A percentile compares a stretch with the other conserved stretches of the same genome.
These are phyloP conservation scores for Spencermartinsiella ligniputridi DNA, from an alignment of 1,139 yeast genomes.

Conservation along the genomic window DNA sequence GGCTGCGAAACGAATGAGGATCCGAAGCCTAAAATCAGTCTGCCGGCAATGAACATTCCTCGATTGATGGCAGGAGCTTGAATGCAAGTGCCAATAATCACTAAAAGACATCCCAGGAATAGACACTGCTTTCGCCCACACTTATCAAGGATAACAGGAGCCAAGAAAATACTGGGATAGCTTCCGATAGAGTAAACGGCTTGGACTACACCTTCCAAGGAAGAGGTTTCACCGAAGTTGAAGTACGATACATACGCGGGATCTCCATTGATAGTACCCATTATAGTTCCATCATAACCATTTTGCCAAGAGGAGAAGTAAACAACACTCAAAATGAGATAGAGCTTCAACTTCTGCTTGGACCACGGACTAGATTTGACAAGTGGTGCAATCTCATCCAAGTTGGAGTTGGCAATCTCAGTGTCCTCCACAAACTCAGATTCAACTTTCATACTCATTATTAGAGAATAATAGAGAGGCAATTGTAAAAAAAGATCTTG, in stretches of 20 bases:
- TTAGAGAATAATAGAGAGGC: no score
- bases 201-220: slow-evolving; percentile 5
- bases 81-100: slow-evolving; percentile 8
- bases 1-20: neutral
- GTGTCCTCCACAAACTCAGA: neutral
- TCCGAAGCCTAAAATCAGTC: slow-evolving; percentile 5
- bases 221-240: slow-evolving; percentile 5
- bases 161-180: neutral
- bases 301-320: slow-evolving; percentile 22
- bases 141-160: neutral
- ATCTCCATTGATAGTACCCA: slow-evolving; percentile 40
- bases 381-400: neutral
- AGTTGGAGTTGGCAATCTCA: neutral
- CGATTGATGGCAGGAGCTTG: slow-evolving; percentile 3
- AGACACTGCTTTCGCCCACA: slow-evolving; percentile 5
- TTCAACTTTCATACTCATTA: neutral
- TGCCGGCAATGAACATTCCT: slow-evolving; percentile 3
- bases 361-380: neutral
- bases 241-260: slow-evolving; percentile 3
- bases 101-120: slow-evolving; percentile 9
- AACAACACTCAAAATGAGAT: slow-evolving; percentile 7
- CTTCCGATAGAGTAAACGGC: slow-evolving; percentile 6
- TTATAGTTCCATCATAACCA: slow-evolving; percentile 50
- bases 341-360: slow-evolving; percentile 19
- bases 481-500: no score